phyloP scores from a whole-genome alignment of 2,329 filamentous ascomycete species.

The Neonectria punicea region DNA sequence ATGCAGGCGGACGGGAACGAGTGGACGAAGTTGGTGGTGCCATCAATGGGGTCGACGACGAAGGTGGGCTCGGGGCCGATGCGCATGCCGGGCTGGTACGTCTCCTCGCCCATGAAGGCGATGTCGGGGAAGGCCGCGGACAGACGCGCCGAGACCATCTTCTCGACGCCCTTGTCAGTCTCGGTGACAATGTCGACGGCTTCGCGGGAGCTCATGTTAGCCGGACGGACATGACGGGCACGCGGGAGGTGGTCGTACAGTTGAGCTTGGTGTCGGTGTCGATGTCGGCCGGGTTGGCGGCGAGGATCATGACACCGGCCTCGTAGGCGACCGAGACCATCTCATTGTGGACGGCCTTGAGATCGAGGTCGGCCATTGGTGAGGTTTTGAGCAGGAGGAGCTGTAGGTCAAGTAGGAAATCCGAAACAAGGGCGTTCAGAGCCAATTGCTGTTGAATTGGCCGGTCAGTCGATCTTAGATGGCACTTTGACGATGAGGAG shows the following conservation, averaged over 20 bases:
- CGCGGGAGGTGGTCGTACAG: slow-evolving; percentile 56
- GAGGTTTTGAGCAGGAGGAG: not conserved
- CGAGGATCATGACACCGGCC: slow-evolving; percentile 72
- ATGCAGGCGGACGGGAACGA: slow-evolving; percentile 79
- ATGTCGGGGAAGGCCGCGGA: slow-evolving; percentile 63
- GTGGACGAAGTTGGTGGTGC: slow-evolving; percentile 83
- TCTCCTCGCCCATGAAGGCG: slow-evolving; percentile 80
- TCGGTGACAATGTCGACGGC: slow-evolving; percentile 77
- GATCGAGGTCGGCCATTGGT: slow-evolving; percentile 65
- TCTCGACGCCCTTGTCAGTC: slow-evolving; percentile 73
- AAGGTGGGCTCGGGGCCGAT: slow-evolving; percentile 78
- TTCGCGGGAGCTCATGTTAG: slow-evolving; percentile 43
- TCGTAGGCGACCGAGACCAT: slow-evolving; percentile 69
- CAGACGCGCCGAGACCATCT: slow-evolving; percentile 67
- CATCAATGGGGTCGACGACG: slow-evolving; percentile 85
- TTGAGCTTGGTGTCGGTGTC: slow-evolving; percentile 72
- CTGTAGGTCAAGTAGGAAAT: not conserved
- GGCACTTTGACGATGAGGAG: not conserved
- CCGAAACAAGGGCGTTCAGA: too few species aligned
- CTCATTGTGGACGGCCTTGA: slow-evolving; percentile 70
- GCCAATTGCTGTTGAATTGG: not conserved
- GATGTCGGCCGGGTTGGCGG: slow-evolving; percentile 68
- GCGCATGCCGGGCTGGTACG: slow-evolving; percentile 72
- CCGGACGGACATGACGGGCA: not conserved
- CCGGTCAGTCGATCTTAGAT: not conserved